These are phyloP conservation scores for Wickerhamomyces ciferrii DNA, from an alignment of 805 yeast genomes.

Conservation along the genomic window DNA sequence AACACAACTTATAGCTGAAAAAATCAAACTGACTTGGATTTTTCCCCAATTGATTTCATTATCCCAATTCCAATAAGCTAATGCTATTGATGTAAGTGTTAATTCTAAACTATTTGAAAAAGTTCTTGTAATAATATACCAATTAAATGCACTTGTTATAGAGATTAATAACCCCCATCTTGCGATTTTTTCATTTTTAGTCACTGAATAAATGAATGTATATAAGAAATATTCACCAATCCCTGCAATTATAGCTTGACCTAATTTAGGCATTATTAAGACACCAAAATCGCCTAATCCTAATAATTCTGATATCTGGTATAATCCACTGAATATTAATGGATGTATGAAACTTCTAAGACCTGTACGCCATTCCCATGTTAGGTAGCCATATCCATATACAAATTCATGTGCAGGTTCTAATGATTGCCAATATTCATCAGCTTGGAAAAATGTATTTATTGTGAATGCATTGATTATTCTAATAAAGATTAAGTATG, in stretches of 20 bases:
- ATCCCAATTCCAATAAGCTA: constrained; percentile 71
- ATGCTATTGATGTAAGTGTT: constrained; percentile 59
- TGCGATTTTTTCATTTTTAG: constrained; percentile 31
- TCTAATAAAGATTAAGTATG: constrained; percentile 37
- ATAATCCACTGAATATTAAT: constrained; percentile 50
- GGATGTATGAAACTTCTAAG: constrained; percentile 82
- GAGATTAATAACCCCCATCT: constrained; percentile 42
- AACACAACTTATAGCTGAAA: constrained; percentile 61
- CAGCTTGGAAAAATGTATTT: constrained; percentile 88
- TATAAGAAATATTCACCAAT: constrained; percentile 62
- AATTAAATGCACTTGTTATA: constrained; percentile 68
- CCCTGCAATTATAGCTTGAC: constrained; percentile 67
- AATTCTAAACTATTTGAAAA: constrained; percentile 84
- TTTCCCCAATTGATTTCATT: constrained; percentile 13
- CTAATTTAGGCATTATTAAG: constrained; percentile 52
- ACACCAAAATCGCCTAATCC: constrained; percentile 35
- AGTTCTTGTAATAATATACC: constrained; percentile 75
- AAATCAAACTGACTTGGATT: constrained; percentile 32
- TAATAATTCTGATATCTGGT: constrained; percentile 27
- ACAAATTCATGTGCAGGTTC: constrained; percentile 84
- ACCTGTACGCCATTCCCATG: constrained; percentile 92
- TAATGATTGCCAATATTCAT: constrained; percentile 87
- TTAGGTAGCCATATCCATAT: constrained; percentile 74
- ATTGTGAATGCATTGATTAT: constrained; percentile 58
- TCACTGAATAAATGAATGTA: constrained; percentile 34